A percentile compares a stretch with the other conserved stretches of the same genome.
Conservation (phyloP, 805 yeast species). For the Schwanniomyces sp. region DNA sequence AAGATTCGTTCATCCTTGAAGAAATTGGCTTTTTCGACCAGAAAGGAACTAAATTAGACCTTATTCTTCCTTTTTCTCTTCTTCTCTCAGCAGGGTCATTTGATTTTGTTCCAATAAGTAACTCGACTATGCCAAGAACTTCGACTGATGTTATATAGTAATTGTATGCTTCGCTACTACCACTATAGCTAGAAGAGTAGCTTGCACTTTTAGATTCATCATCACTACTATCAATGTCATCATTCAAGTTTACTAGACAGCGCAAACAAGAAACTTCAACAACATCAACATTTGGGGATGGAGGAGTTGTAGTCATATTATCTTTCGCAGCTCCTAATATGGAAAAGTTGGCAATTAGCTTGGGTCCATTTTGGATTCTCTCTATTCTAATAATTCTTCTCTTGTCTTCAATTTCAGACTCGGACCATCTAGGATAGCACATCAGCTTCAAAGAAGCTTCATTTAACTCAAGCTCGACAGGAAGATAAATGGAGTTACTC, state of each 20-base stretch:
- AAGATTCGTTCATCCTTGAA: constrained; percentile 36
- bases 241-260: constrained; percentile 32
- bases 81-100: constrained; percentile 52
- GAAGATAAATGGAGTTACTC: constrained; percentile 31
- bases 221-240: constrained; percentile 29
- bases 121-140: constrained; percentile 63
- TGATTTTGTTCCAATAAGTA: constrained; percentile 51
- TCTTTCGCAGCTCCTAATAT: constrained; percentile 53
- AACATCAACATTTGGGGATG: constrained; percentile 46
- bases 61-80: constrained; percentile 63
- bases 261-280: constrained; percentile 63
- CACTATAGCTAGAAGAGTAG: constrained; percentile 14
- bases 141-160: constrained; percentile 66
- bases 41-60: constrained; percentile 65
- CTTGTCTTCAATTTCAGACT: constrained; percentile 45
- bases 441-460: constrained; percentile 48
- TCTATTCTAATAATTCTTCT: constrained; percentile 61
- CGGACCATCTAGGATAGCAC: constrained; percentile 53
- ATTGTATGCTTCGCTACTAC: constrained; percentile 26
- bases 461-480: constrained; percentile 47
- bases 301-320: constrained; percentile 39
- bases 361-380: constrained; percentile 49
- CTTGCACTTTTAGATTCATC: constrained; percentile 16
- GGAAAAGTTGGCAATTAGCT: constrained; percentile 48
- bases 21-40: constrained; percentile 63